Evolutionary conservation across 495 filamentous ascomycete species (phyloP), one percentile per base, ranked within the genome.

Genomic region (Lepraria neglecta): DNA sequence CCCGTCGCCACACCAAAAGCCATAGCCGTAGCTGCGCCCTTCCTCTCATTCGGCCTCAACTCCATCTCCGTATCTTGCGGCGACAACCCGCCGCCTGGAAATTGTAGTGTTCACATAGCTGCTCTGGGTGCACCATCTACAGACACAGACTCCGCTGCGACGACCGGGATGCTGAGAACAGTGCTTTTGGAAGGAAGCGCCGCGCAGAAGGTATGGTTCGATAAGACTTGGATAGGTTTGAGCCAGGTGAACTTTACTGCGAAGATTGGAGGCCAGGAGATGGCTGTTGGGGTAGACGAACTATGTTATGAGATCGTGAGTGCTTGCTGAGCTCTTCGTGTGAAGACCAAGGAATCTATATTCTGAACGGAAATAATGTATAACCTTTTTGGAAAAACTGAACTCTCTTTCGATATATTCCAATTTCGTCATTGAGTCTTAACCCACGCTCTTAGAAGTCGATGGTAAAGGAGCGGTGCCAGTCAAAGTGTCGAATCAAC

Each of bases 11-110:
- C 43, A 27, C 52, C 46, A 14, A 65, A 65, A 62, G n/a, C 40
- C 10, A 62, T 64, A 10, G 4, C 57, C 50, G 35, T 60, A 17
- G n/a, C 57, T 7, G 56, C 62, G 6, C 21, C 31, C 43, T 52
- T 42, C 43, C 38, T 47, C 27, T 53, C 46, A 5, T 64, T 60
- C 56, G 24, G 27, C 11, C 31, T 64, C 6, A 40, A 12, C 2
- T 60, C 56, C 14, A 46, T 64, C n/a, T 28, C 47, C 40, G 28
- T 64, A 7, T 55, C 62, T 19, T 64, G 62, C 31, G 47, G 38
- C 14, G 27, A 12, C 19, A 30, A 31, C 5, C 40, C 40, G 15
- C 5, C 40, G 0, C 10, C 28, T 0, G 42, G n/a, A 2, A 59
- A 59, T 6, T 61, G 59, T n/a, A 45, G 21, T 5, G 4, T 61